Conservation (phyloP, 176 grass and related monocot genomes). For the Oryza meyeriana region DNA sequence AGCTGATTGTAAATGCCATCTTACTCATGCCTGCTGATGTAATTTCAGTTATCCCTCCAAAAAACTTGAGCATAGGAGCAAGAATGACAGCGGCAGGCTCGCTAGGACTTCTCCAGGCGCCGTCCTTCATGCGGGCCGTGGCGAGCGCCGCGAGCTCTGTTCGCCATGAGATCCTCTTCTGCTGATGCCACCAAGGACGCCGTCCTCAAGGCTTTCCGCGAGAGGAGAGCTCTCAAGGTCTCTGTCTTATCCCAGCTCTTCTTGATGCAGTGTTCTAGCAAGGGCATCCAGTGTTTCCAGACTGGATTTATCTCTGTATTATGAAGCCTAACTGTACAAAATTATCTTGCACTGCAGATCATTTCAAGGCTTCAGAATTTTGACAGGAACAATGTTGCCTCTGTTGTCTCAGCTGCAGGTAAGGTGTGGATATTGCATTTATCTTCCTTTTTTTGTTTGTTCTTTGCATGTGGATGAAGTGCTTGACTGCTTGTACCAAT, state of each 20-base stretch:
- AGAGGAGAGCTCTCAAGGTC: constrained; percentile 84
- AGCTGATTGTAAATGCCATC: background rate
- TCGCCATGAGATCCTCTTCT: constrained; percentile 52
- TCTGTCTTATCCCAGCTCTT: too few species aligned
- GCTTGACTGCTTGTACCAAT: background rate
- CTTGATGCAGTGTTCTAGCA: too few species aligned
- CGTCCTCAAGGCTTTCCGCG: constrained; percentile 60
- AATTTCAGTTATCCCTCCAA: background rate
- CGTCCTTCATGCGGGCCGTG: constrained; percentile 25
- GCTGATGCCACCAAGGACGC: constrained; percentile 48
- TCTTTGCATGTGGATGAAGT: background rate
- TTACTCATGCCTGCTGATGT: background rate
- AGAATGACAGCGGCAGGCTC: constrained; percentile 43
- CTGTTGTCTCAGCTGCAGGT: constrained; percentile 85
- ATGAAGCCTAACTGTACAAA: too few species aligned
- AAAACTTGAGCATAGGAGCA: background rate
- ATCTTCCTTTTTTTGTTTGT: background rate
- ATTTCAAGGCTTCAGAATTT: constrained; percentile 90
- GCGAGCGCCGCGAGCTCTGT: constrained; percentile 28
- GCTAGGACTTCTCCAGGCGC: constrained; percentile 42
- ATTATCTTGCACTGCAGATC: constrained; percentile 69
- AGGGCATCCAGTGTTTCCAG: too few species aligned
- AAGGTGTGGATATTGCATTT: constrained; percentile 48
- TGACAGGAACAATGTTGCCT: constrained; percentile 72
- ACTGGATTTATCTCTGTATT: too few species aligned